phyloP scores from a whole-genome alignment of 2,329 filamentous ascomycete genomes.

The Pestalotiopsis sp. region DNA sequence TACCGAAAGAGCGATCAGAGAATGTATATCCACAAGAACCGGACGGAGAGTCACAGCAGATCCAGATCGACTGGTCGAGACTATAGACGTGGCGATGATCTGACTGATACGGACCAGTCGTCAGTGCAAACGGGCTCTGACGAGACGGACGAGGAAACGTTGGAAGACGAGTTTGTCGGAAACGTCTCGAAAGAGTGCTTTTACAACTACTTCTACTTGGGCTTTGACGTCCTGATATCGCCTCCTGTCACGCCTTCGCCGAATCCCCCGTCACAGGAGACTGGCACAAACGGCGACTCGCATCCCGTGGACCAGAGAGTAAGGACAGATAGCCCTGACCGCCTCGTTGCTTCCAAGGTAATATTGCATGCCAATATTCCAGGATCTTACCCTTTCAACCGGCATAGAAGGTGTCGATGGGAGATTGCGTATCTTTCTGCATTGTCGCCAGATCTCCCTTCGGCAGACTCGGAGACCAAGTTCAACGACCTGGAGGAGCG shows the following conservation, averaged over 20 bases:
- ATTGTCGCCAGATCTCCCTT: conserved; percentile 33
- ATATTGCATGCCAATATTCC: conserved; percentile 93
- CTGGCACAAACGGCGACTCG: conserved; percentile 22
- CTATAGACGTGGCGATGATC: conserved; percentile 51
- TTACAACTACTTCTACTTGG: conserved; percentile 96
- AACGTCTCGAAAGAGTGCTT: conserved; percentile 74
- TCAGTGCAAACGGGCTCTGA: conserved; percentile 72
- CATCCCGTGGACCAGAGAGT: conserved; percentile 32
- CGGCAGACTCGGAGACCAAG: conserved; percentile 72
- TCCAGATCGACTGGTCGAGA: conserved; percentile 46
- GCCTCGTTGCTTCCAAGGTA: conserved; percentile 85
- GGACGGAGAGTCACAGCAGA: conserved; percentile 52
- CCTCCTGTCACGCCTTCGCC: conserved; percentile 67
- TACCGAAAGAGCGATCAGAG: conserved; percentile 89
- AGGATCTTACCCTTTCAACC: conserved; percentile 94
- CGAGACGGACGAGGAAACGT: conserved; percentile 62
- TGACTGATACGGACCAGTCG: conserved; percentile 73
- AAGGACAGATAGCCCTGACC: conserved; percentile 52
- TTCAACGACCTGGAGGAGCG: conserved; percentile 72
- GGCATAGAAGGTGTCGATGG: conserved; percentile 89
- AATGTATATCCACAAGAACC: conserved; percentile 78
- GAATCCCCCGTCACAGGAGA: conserved; percentile 53
- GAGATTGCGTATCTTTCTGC: conserved; percentile 63
- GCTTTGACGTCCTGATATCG: conserved; percentile 92
- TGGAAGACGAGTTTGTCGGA: conserved; percentile 55